phyloP scores from a whole-genome alignment of 352 stramenopile genomes.

The Globisporangium paddicum region DNA sequence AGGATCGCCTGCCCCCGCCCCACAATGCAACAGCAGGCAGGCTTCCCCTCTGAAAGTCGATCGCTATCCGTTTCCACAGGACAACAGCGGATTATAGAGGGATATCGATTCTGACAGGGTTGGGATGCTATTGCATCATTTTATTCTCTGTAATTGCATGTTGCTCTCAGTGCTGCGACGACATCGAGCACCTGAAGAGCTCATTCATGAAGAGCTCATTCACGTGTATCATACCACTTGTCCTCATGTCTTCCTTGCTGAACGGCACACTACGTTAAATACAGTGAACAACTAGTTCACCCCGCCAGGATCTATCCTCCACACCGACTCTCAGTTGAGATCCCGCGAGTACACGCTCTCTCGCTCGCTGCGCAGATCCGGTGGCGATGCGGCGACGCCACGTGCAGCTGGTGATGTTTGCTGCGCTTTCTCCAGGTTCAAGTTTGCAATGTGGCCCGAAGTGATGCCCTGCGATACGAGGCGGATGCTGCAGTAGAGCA shows the following conservation, averaged over 20 bases:
- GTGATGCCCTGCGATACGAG: slow-evolving; percentile 86
- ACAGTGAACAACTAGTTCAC: slow-evolving; percentile 4
- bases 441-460: slow-evolving; percentile 67
- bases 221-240: too few species aligned
- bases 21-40: background rate
- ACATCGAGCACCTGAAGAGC: too few species aligned
- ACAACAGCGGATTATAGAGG: background rate
- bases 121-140: background rate
- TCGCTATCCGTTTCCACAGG: background rate
- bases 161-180: too few species aligned
- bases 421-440: slow-evolving; percentile 50
- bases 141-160: background rate
- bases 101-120: background rate
- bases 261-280: background rate
- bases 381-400: background rate
- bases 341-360: slow-evolving; percentile 1
- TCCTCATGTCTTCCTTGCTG: background rate
- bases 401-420: background rate
- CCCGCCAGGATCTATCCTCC: background rate
- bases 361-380: background rate
- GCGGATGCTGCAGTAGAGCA: slow-evolving; percentile 85
- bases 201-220: too few species aligned
- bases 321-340: background rate
- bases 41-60: background rate
- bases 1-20: background rate